These are phyloP conservation scores for Phytophthora ramorum DNA, from an alignment of 352 stramenopile species.

Conservation along the genomic window DNA sequence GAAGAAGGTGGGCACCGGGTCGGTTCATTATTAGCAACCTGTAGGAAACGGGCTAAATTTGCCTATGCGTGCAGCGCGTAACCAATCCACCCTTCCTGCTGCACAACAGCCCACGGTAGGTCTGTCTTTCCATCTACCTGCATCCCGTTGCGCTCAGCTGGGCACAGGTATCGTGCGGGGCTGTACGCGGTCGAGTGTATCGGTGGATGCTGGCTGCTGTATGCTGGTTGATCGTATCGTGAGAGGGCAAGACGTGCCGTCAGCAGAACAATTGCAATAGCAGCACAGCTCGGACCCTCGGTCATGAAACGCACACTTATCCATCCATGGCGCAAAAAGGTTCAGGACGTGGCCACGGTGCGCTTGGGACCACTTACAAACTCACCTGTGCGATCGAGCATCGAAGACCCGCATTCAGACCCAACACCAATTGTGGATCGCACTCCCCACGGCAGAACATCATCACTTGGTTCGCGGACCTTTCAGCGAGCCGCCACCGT, in stretches of 20 bases:
- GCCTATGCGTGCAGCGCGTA: constrained; percentile 13
- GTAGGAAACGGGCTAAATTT: constrained; percentile 28
- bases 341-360: constrained; percentile 34
- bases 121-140: constrained; percentile 28
- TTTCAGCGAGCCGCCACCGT: constrained; percentile 37
- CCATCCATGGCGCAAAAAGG: constrained; percentile 36
- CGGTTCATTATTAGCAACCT: constrained; percentile 23
- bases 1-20: not conserved
- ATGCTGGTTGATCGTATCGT: constrained; percentile 33
- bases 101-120: constrained; percentile 10
- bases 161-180: constrained; percentile 9
- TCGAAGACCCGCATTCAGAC: constrained; percentile 5
- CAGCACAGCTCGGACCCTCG: constrained; percentile 5
- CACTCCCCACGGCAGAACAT: constrained; percentile 13
- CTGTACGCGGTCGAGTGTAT: constrained; percentile 10
- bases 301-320: constrained; percentile 49
- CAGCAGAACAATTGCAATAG: constrained; percentile 11
- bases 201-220: constrained; percentile 39
- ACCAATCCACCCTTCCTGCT: constrained; percentile 27
- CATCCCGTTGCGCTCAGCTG: constrained; percentile 11
- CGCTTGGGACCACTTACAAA: constrained; percentile 13
- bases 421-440: constrained; percentile 5
- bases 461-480: constrained; percentile 20
- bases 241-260: constrained; percentile 24
- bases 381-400: constrained; percentile 14